Evolutionary conservation across 768 basidiomycete genomes (phyloP).

Genomic region (Neoboletus magnificus): DNA sequence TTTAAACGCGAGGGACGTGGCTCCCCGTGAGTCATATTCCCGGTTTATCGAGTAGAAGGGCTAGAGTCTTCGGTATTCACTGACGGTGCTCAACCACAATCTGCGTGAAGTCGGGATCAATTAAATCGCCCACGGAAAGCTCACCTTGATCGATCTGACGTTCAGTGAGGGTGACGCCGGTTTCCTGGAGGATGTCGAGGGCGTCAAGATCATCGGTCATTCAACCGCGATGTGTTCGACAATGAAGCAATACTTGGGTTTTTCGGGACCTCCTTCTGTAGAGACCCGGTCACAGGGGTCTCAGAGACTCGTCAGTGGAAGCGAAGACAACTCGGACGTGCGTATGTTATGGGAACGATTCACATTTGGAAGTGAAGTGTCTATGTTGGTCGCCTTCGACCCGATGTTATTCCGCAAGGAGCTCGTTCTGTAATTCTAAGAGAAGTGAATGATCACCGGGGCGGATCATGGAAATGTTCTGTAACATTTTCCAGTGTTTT

Average conservation of each 20-base stretch:
- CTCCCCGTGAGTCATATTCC: too few species aligned
- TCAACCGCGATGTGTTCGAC: background rate
- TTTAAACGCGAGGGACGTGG: too few species aligned
- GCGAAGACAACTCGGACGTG: background rate
- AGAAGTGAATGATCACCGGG: background rate
- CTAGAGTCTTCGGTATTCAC: background rate
- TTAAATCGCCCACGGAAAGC: background rate
- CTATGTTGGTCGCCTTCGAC: background rate
- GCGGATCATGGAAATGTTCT: background rate
- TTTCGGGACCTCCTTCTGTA: background rate
- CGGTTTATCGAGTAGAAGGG: too few species aligned
- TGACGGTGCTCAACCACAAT: background rate
- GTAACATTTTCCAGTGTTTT: background rate
- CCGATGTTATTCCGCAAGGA: background rate
- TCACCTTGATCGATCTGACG: background rate
- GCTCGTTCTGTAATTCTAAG: background rate
- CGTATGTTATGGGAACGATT: background rate
- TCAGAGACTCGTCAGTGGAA: background rate
- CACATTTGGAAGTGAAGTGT: background rate
- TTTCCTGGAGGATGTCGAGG: background rate
- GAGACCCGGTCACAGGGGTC: background rate
- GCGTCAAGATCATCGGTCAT: background rate
- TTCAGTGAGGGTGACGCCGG: background rate
- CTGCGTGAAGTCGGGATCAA: too few species aligned
- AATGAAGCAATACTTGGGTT: background rate